Evolutionary conservation across 176 grass and related monocot genomes (phyloP), one percentile per base, ranked within the genome.

Genomic region (Zizania latifolia): DNA sequence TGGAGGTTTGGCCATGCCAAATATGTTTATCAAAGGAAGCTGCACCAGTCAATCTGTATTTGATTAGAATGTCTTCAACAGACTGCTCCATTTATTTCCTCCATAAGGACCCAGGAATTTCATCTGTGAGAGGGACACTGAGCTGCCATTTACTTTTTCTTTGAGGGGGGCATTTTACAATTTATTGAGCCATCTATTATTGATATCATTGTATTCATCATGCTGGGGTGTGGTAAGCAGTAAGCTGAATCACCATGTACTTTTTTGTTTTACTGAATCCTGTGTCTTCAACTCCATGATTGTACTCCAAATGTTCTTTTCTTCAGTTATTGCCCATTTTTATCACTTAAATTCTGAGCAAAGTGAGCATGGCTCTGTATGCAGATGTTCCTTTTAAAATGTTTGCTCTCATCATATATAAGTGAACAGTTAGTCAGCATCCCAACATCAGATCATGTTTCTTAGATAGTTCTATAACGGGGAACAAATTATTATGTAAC

Each of bases 191-290:
- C 83, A 66, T 70, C 54, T 24, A 44, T 88, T 77, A 88, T 92
- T 76, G 29, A 4, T 72, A 60, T 83, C 74, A 29, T 86, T 89
- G 86, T 75, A 86, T 80, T 89, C 74, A 66, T 86, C 82, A 36
- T 83, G 74, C 19, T 51, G 45, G 74, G 85, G 60, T 40, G 74
- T 76, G 23, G 78, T 79, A 76, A 78, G 62, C 44, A 17, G 44
- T 17, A 46, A n/a, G n/a, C n/a, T n/a, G n/a, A n/a, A n/a, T 51
- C 21, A 19, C 2, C 48, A 51, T 21, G 48, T 51, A 51, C 48
- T 51, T n/a, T n/a, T n/a, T 51, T 9, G n/a, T 43, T 61, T 24
- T 44, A 32, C 26, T 17, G 3, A 58, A 32, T 61, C 26, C 5
- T 75, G 55, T 16, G 2, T 60, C 36, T 40, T 27, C 12, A 67